phyloP scores from a whole-genome alignment of 306 rosid genomes.

The Rosa persica region DNA sequence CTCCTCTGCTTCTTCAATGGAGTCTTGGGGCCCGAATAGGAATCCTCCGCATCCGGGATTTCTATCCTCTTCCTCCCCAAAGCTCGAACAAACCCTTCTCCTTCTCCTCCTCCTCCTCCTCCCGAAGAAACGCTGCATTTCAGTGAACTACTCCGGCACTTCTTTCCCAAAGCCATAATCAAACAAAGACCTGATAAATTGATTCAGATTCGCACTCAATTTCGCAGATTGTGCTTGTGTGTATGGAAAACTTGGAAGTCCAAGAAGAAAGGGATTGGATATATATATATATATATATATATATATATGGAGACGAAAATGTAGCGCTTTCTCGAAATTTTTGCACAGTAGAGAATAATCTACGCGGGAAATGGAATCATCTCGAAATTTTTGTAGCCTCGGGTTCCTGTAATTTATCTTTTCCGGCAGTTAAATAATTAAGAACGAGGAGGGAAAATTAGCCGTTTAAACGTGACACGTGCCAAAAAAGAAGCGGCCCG shows the following conservation, averaged over 20 bases:
- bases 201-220: background rate
- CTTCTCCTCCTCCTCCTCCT: background rate
- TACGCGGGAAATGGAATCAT: constrained; percentile 43
- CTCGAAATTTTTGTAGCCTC: constrained; percentile 47
- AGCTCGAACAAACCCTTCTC: constrained; percentile 35
- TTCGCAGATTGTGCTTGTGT: too few species aligned
- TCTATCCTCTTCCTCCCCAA: constrained; percentile 62
- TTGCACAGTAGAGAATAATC: constrained; percentile 10
- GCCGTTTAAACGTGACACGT: constrained; percentile 74
- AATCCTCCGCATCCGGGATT: constrained; percentile 28
- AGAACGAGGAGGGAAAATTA: constrained; percentile 37
- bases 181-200: background rate
- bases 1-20: constrained; percentile 55
- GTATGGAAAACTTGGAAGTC: background rate
- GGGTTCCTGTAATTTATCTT: background rate
- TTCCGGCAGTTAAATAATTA: constrained; percentile 54
- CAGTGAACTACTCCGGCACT: constrained; percentile 20
- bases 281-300: background rate
- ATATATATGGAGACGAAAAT: background rate
- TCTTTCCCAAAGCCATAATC: constrained; percentile 51
- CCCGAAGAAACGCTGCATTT: constrained; percentile 21
- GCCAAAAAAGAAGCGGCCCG: constrained; percentile 15
- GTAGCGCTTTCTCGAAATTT: background rate
- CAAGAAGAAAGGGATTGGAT: background rate
- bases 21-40: constrained; percentile 20